Percentiles rank a stretch among this genome's conserved stretches.
These are phyloP conservation scores for Vitis rupestris DNA, from an alignment of 164 flowering plant species.

Conservation along the genomic window DNA sequence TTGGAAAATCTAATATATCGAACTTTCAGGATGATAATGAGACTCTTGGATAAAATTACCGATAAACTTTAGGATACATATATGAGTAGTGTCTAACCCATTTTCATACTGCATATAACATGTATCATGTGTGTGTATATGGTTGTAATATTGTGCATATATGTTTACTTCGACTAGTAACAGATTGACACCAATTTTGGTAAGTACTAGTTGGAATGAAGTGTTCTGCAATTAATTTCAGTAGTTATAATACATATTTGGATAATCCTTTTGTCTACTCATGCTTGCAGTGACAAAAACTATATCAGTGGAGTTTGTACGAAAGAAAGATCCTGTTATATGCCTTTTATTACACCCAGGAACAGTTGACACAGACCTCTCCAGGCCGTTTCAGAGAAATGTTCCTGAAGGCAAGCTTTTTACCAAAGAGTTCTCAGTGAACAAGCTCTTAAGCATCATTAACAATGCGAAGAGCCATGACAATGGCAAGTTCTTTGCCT, in stretches of 20 bases:
- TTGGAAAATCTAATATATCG: not conserved
- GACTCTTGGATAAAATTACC: not conserved
- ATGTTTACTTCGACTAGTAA: not conserved
- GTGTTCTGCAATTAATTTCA: not conserved
- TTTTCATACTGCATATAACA: too few relatives aligned
- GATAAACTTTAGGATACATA: not conserved
- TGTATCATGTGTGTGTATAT: too few relatives aligned
- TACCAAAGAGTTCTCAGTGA: constrained; percentile 83
- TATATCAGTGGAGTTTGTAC: constrained; percentile 74
- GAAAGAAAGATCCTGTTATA: constrained; percentile 75
- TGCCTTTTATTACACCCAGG: constrained; percentile 94
- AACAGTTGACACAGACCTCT: constrained; percentile 92
- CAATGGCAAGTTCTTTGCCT: constrained; percentile 94
- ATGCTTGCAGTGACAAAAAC: constrained; percentile 75
- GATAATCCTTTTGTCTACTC: not conserved
- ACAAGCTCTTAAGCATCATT: constrained; percentile 76
- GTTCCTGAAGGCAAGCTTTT: constrained; percentile 83
- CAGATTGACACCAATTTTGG: not conserved
- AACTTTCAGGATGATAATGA: not conserved
- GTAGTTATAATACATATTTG: not conserved
- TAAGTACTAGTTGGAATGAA: not conserved
- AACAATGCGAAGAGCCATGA: constrained; percentile 54
- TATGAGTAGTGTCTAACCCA: not conserved
- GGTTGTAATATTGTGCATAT: too few relatives aligned
- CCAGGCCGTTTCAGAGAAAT: constrained; percentile 86